These are phyloP conservation scores for Corymbia citriodora DNA, from an alignment of 441 rosid genomes.

Conservation along the genomic window DNA sequence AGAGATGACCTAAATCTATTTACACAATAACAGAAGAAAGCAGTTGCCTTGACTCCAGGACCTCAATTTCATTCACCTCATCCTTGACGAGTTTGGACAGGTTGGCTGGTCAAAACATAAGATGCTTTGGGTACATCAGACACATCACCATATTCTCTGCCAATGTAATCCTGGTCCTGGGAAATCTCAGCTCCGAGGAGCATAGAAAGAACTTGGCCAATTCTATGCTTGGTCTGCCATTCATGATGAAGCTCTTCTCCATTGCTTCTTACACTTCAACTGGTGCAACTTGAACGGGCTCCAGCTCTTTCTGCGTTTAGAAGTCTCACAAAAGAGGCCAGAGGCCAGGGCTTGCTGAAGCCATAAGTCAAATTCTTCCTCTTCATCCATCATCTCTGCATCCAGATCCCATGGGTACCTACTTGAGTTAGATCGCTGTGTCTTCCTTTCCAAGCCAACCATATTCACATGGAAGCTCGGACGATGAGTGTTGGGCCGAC, in stretches of 20 bases:
- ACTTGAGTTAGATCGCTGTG: constrained; percentile 76
- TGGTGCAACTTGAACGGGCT: constrained; percentile 91
- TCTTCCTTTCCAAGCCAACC: constrained; percentile 87
- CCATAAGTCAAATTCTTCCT: constrained; percentile 92
- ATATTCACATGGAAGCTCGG: constrained; percentile 97
- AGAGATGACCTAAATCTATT: not conserved
- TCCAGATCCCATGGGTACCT: constrained; percentile 92
- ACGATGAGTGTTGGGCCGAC: constrained; percentile 92
- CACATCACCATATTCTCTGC: not conserved
- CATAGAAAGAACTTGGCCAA: not conserved
- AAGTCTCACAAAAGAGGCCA: constrained; percentile 88
- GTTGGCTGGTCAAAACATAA: not conserved
- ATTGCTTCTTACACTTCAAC: constrained; percentile 86
- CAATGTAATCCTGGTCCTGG: not conserved
- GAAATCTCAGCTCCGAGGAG: not conserved
- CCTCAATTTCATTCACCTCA: not conserved
- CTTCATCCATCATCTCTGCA: constrained; percentile 92
- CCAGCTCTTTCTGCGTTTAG: constrained; percentile 96
- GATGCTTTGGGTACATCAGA: not conserved
- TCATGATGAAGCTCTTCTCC: constrained; percentile 77
- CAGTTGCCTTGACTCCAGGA: not conserved
- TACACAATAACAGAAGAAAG: not conserved
- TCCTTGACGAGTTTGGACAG: not conserved
- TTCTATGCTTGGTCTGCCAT: not conserved
- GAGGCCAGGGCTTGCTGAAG: constrained; percentile 94